phyloP scores from a whole-genome alignment of 2,329 filamentous ascomycete genomes.

The Verticillium dahliae region DNA sequence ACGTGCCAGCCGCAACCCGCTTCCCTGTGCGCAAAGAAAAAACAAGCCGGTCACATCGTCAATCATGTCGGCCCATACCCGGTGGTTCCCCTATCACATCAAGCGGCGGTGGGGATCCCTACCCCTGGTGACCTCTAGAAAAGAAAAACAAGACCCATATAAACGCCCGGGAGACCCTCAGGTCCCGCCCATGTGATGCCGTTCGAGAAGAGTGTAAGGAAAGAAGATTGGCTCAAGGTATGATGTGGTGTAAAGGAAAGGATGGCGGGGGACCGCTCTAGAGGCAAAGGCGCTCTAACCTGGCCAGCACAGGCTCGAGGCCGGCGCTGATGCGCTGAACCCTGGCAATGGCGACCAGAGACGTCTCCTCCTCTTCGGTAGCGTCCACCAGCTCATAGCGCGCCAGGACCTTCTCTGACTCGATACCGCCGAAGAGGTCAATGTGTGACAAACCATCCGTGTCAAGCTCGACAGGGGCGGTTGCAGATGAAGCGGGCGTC shows the following conservation, averaged over 20 bases:
- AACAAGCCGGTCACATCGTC: neutral
- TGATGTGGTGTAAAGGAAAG: neutral
- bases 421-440: constrained; percentile 46
- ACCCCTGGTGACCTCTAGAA: neutral
- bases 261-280: neutral
- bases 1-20: neutral
- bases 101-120: neutral
- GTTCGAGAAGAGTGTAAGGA: neutral
- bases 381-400: constrained; percentile 60
- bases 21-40: neutral
- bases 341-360: constrained; percentile 38
- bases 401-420: constrained; percentile 56
- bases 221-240: neutral
- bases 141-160: neutral
- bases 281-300: constrained; percentile 25
- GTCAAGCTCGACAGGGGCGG: constrained; percentile 31
- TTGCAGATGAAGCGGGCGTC: constrained; percentile 16
- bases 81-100: neutral
- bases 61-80: neutral
- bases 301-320: constrained; percentile 26
- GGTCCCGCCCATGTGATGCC: neutral
- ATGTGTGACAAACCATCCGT: constrained; percentile 31
- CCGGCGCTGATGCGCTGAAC: constrained; percentile 41
- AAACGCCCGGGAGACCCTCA: neutral
- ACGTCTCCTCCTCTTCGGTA: constrained; percentile 38